Conservation (phyloP, 441 rosid species). For the Croton setiger region DNA sequence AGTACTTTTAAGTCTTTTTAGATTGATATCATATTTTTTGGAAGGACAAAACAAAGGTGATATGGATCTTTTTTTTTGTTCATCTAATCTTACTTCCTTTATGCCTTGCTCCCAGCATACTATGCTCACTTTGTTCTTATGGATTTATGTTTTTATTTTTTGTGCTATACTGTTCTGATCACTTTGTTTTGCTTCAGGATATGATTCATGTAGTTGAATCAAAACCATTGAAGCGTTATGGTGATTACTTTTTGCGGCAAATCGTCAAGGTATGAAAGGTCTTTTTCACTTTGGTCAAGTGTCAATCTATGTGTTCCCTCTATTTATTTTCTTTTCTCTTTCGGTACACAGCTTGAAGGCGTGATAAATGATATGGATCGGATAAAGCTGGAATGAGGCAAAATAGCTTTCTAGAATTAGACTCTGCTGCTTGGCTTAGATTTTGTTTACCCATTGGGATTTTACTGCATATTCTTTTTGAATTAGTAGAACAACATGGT, state of each 20-base stretch:
- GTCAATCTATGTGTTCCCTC: background rate
- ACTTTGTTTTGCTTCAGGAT: conserved; percentile 45
- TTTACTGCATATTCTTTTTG: conserved; percentile 5
- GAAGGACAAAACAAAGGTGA: background rate
- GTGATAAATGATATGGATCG: conserved; percentile 78
- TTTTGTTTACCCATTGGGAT: conserved; percentile 20
- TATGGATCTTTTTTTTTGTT: background rate
- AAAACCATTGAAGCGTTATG: conserved; percentile 64
- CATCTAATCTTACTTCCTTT: background rate
- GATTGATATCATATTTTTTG: background rate
- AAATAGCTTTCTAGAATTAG: background rate
- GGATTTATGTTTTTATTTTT: background rate
- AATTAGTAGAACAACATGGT: conserved; percentile 13
- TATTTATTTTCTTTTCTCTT: background rate
- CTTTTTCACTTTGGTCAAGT: too few relatives aligned
- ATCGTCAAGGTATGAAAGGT: conserved; percentile 53
- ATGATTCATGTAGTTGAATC: conserved; percentile 73
- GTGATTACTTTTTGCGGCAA: conserved; percentile 73
- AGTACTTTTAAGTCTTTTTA: background rate
- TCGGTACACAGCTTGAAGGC: conserved; percentile 67
- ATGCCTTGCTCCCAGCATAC: background rate
- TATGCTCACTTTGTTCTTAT: background rate
- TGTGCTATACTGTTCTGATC: background rate
- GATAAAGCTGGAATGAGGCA: conserved; percentile 61
- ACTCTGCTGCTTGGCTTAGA: conserved; percentile 15